These are phyloP conservation scores for Bruguiera hainesii DNA, from an alignment of 441 rosid species.

Conservation along the genomic window DNA sequence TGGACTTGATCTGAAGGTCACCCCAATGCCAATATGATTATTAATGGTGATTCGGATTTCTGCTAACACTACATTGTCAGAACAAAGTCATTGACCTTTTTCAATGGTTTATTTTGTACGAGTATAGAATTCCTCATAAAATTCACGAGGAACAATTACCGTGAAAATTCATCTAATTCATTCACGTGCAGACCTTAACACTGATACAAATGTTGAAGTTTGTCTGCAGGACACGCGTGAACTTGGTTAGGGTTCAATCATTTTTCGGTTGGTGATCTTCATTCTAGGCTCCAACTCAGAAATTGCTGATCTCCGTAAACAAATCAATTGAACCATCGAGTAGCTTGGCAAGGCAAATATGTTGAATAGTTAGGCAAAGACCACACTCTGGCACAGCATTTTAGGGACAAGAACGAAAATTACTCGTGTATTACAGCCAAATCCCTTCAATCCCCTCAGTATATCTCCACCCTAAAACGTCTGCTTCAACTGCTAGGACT, in stretches of 20 bases:
- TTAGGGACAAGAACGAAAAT: conserved; percentile 18
- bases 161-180: conserved; percentile 3
- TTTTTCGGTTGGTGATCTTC: neutral
- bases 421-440: conserved; percentile 25
- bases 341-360: neutral
- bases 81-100: conserved; percentile 12
- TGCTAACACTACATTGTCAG: neutral
- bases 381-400: conserved; percentile 6
- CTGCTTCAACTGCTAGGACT: conserved; percentile 21
- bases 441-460: conserved; percentile 24
- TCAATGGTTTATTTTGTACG: conserved; percentile 10
- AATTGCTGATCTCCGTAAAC: neutral
- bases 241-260: neutral
- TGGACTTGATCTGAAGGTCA: conserved; percentile 51
- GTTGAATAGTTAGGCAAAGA: neutral
- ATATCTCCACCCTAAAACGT: conserved; percentile 17
- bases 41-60: neutral
- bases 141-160: conserved; percentile 9
- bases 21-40: conserved; percentile 16
- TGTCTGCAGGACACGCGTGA: neutral
- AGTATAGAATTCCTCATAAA: neutral
- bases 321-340: neutral
- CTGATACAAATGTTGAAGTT: neutral
- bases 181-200: neutral
- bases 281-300: too few relatives aligned